These are phyloP conservation scores for Gnomoniopsis smithogilvyi DNA, from an alignment of 2,329 filamentous ascomycete species.

Conservation along the genomic window DNA sequence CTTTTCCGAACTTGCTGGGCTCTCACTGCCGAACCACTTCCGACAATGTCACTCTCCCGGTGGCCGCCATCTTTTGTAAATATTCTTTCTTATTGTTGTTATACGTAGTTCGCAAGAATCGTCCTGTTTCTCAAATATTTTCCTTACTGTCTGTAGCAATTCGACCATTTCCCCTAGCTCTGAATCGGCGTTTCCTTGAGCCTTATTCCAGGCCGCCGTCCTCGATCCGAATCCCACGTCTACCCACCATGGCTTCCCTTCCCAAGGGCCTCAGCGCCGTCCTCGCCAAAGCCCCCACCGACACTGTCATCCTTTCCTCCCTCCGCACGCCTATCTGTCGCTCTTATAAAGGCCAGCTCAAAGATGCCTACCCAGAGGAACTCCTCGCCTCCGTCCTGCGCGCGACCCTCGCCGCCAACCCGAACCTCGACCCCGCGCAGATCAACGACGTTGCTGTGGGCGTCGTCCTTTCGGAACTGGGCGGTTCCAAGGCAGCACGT, in stretches of 20 bases:
- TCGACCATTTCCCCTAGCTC: neutral
- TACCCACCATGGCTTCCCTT: conserved; percentile 39
- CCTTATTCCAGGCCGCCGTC: no score
- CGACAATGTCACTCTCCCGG: neutral
- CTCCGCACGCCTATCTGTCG: conserved; percentile 84
- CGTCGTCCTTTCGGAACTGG: conserved; percentile 86
- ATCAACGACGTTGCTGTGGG: conserved; percentile 84
- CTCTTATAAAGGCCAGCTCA: conserved; percentile 77
- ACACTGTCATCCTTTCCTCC: conserved; percentile 87
- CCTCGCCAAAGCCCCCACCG: conserved; percentile 73
- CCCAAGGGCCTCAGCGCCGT: conserved; percentile 70
- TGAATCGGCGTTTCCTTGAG: neutral
- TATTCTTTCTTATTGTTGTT: neutral
- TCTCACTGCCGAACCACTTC: neutral
- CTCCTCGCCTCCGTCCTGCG: conserved; percentile 66
- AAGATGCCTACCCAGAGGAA: conserved; percentile 88
- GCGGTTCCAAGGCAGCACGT: conserved; percentile 83
- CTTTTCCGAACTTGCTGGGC: conserved; percentile 6
- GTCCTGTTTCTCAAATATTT: neutral
- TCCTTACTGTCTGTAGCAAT: neutral
- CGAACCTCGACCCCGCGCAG: conserved; percentile 64
- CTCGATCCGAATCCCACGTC: neutral
- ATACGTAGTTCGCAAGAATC: neutral
- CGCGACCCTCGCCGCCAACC: conserved; percentile 69
- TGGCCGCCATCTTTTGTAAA: neutral